Evolutionary conservation across 2,329 filamentous ascomycete genomes (phyloP).

Genomic region (Achaetomium macrosporum): DNA sequence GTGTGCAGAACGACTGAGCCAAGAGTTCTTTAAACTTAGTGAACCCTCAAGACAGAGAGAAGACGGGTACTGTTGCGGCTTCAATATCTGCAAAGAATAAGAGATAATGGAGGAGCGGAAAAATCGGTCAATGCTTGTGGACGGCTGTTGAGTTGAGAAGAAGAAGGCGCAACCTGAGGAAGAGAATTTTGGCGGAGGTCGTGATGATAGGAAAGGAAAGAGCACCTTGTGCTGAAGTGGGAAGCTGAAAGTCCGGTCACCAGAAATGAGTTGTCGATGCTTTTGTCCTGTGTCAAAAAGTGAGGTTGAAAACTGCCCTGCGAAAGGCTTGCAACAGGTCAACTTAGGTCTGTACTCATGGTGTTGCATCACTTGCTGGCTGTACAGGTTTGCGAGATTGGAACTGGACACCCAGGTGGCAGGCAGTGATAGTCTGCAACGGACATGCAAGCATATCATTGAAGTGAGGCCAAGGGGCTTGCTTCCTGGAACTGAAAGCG

Average conservation of each 20-base stretch:
- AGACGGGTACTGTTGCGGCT: neutral
- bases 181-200: neutral
- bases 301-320: neutral
- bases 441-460: too few relatives aligned
- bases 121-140: neutral
- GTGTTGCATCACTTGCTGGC: neutral
- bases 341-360: neutral
- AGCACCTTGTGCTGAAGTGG: neutral
- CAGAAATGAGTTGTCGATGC: neutral
- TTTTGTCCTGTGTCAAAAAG: neutral
- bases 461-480: too few relatives aligned
- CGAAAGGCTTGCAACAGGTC: too few relatives aligned
- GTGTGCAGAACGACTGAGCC: too few relatives aligned
- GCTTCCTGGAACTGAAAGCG: too few relatives aligned
- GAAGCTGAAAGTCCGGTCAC: neutral
- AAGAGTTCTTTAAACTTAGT: neutral
- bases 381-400: neutral
- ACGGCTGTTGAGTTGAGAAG: neutral
- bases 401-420: neutral
- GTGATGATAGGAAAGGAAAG: conserved; percentile 5
- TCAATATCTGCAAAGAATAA: neutral
- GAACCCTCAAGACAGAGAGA: neutral
- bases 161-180: neutral
- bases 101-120: neutral
- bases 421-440: too few relatives aligned